A percentile compares a stretch with the other conserved stretches of the same genome.
Conservation (phyloP, 1,139 yeast species). For the Lodderomyces margitis region DNA sequence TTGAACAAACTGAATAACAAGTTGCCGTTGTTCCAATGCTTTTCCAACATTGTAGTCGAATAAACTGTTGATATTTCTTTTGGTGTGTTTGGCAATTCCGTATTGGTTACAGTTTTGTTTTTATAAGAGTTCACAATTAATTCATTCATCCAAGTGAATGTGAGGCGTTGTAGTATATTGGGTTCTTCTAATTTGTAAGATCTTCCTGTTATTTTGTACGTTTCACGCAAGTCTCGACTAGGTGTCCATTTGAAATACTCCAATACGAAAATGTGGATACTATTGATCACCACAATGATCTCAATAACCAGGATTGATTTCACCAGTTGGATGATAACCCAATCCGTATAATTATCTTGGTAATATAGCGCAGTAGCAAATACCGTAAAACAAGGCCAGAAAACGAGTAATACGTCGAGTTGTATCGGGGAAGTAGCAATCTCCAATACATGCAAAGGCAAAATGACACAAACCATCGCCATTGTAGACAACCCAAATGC, state of each 20-base stretch:
- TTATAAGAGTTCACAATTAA: conserved; percentile 49
- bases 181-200: conserved; percentile 30
- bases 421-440: conserved; percentile 31
- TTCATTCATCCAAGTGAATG: conserved; percentile 64
- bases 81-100: conserved; percentile 58
- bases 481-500: conserved; percentile 21
- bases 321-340: conserved; percentile 21
- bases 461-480: conserved; percentile 17
- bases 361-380: conserved; percentile 22
- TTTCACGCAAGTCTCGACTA: conserved; percentile 21
- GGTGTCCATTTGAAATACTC: conserved; percentile 33
- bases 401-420: conserved; percentile 33
- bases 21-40: conserved; percentile 30
- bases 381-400: conserved; percentile 38
- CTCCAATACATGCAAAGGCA: conserved; percentile 46
- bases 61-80: conserved; percentile 40
- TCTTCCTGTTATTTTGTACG: conserved; percentile 15
- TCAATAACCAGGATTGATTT: conserved; percentile 18
- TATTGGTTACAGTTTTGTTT: conserved; percentile 45
- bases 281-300: conserved; percentile 18
- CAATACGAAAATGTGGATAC: conserved; percentile 21
- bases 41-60: conserved; percentile 18
- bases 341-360: conserved; percentile 31
- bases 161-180: conserved; percentile 48
- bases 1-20: conserved; percentile 41